These are phyloP conservation scores for Hypoxylon trugodes DNA, from an alignment of 495 filamentous ascomycete genomes.

Conservation along the genomic window DNA sequence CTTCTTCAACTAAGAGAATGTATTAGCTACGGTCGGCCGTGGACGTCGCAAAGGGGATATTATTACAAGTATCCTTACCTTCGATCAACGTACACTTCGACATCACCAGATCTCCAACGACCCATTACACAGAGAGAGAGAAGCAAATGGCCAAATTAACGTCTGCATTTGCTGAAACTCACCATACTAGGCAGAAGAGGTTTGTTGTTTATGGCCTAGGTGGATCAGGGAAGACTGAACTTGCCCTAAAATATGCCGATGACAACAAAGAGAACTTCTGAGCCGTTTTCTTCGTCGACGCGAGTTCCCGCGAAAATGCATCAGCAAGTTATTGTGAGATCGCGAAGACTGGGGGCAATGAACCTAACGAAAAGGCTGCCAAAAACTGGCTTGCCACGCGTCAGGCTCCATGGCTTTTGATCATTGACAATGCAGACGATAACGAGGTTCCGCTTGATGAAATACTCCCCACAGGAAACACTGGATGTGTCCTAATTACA, in stretches of 20 bases:
- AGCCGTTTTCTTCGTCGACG: constrained; percentile 18
- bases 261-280: constrained; percentile 41
- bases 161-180: not conserved
- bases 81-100: constrained; percentile 8
- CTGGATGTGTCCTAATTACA: constrained; percentile 48
- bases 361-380: constrained; percentile 39
- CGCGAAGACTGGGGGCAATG: constrained; percentile 4
- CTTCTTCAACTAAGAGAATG: not conserved
- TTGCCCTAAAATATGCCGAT: constrained; percentile 49
- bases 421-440: constrained; percentile 55
- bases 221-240: constrained; percentile 52
- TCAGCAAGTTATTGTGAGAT: constrained; percentile 2
- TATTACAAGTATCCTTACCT: not conserved
- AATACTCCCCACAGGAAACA: constrained; percentile 10
- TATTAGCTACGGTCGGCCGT: not conserved
- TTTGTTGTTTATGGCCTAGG: constrained; percentile 50
- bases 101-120: not conserved
- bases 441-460: constrained; percentile 39
- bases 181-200: not conserved
- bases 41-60: not conserved
- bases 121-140: constrained; percentile 5
- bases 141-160: constrained; percentile 3
- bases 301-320: constrained; percentile 4
- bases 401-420: constrained; percentile 46
- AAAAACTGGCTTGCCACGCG: constrained; percentile 45